Base-by-base conservation (phyloP, 192 early-diverging fungal genomes). In the Linnemannia elongata region DNA sequence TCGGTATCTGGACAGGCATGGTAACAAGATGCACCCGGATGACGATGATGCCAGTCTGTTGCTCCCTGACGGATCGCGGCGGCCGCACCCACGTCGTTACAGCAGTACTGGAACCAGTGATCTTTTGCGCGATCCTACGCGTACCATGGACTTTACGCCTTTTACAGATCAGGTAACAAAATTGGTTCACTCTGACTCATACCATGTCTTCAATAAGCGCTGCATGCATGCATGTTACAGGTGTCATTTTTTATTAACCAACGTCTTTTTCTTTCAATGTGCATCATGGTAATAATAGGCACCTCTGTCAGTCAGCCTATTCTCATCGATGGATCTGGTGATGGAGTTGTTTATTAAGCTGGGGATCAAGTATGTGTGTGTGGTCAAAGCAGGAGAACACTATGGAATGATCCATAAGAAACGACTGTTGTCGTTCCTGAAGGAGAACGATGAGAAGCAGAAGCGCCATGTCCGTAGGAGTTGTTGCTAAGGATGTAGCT, bases 331-430 rank as follows among this genome's bases (percentile, higher is more conserved):
- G 81, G 96, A 98, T 78, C 77, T 98, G n/a, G 93, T 96, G 0
- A 90, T 95, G 77, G 96, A 97, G 66, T 72, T 98, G 70, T 96
- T 98, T 81, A 90, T 94, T 68, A 96, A 97, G 74, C 80, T 98
- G 54, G 97, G 97, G 5, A 89, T 96, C 38, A 93, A 94, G 66
- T 96, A 95, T 52, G 80, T 98, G 4, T 96, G 95, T 81, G 96
- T 98, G 15, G 93, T 93, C 12, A 89, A 95, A 69, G 90, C 93
- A 30, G 97, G 97, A 3, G 80, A 91, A 22, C 96, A 92, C 69
- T 93, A 94, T 55, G 97, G 97, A 27, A 92, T 97, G 60, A 95
- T 98, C 36, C 94, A 95, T 84, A 98, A 98, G 89, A 97, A 97
- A 82, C 87, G 92, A 27, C 85, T 97, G 22, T 87, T 98, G n/a